A percentile compares a stretch with the other conserved stretches of the same genome.
These are phyloP conservation scores for Candida incommunis DNA, from an alignment of 805 yeast species.

Conservation along the genomic window DNA sequence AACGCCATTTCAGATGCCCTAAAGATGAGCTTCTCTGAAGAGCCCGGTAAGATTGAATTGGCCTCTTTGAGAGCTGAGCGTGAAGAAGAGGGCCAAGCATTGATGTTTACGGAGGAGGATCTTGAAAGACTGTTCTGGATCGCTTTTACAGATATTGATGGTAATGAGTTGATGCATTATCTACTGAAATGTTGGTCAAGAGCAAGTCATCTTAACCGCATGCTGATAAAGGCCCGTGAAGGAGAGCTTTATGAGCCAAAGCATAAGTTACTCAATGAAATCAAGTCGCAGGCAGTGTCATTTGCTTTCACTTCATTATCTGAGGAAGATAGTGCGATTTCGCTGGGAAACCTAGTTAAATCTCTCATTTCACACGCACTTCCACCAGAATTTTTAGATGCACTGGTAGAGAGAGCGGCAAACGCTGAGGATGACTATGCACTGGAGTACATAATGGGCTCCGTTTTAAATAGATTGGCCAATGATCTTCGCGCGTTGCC, in stretches of 20 bases:
- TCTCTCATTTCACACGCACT: slow-evolving; percentile 7
- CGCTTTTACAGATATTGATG: slow-evolving; percentile 8
- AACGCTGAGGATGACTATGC: slow-evolving; percentile 46
- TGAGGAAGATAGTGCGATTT: slow-evolving; percentile 5
- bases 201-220: slow-evolving; percentile 26
- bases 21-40: slow-evolving; percentile 7
- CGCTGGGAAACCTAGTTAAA: slow-evolving; percentile 7
- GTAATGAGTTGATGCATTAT: slow-evolving; percentile 31
- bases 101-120: slow-evolving; percentile 4
- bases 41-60: slow-evolving; percentile 2
- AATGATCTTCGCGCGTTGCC: slow-evolving; percentile 18
- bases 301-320: slow-evolving; percentile 26
- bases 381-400: slow-evolving; percentile 36
- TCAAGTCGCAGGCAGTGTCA: slow-evolving; percentile 31
- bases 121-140: slow-evolving; percentile 11
- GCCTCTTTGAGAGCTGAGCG: slow-evolving; percentile 7
- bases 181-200: slow-evolving; percentile 31
- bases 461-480: slow-evolving; percentile 30
- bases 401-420: slow-evolving; percentile 41
- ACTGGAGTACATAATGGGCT: slow-evolving; percentile 42
- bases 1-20: slow-evolving; percentile 6
- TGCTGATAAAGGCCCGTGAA: slow-evolving; percentile 26
- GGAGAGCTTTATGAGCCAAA: slow-evolving; percentile 24
- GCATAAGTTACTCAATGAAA: slow-evolving; percentile 25
- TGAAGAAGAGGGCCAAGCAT: slow-evolving; percentile 6